Evolutionary conservation across 2,329 filamentous ascomycete species (phyloP).

Genomic region (Drechslera avenae): DNA sequence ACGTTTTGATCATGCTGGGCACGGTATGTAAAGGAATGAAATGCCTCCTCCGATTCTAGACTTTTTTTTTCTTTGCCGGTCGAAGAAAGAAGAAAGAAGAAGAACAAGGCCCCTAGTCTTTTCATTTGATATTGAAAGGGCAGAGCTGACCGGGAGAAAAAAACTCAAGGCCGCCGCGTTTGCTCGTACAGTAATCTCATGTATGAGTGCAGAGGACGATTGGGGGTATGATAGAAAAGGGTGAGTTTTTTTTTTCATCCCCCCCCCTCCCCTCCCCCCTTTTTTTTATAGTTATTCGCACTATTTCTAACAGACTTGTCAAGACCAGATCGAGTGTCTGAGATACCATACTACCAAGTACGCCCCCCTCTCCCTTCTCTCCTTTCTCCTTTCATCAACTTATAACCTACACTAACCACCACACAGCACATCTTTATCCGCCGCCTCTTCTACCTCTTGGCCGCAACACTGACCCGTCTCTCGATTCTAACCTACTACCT

Average conservation of each 20-base stretch:
- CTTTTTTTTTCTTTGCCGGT: no score
- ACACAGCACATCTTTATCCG: conserved; percentile 35
- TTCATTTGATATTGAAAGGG: neutral
- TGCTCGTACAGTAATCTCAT: conserved; percentile 31
- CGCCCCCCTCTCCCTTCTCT: no score
- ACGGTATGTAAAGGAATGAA: conserved; percentile 11
- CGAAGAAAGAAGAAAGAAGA: no score
- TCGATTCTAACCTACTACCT: conserved; percentile 46
- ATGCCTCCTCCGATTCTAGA: no score
- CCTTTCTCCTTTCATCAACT: neutral
- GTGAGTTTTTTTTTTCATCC: conserved; percentile 10
- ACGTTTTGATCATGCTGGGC: conserved; percentile 30
- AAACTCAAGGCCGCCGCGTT: conserved; percentile 23
- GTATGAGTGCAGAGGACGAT: conserved; percentile 34
- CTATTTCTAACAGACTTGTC: neutral
- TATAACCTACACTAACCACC: neutral
- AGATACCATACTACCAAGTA: conserved; percentile 33
- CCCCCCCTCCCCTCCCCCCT: no score
- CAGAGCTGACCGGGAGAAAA: no score
- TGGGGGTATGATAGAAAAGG: conserved; percentile 33
- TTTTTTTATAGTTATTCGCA: no score
- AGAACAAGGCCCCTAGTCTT: no score
- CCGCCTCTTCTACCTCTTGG: conserved; percentile 44
- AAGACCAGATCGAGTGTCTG: conserved; percentile 24
- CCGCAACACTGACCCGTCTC: conserved; percentile 41